These are phyloP conservation scores for Petasospora rhodanensis DNA, from an alignment of 1,139 yeast species.

Conservation along the genomic window DNA sequence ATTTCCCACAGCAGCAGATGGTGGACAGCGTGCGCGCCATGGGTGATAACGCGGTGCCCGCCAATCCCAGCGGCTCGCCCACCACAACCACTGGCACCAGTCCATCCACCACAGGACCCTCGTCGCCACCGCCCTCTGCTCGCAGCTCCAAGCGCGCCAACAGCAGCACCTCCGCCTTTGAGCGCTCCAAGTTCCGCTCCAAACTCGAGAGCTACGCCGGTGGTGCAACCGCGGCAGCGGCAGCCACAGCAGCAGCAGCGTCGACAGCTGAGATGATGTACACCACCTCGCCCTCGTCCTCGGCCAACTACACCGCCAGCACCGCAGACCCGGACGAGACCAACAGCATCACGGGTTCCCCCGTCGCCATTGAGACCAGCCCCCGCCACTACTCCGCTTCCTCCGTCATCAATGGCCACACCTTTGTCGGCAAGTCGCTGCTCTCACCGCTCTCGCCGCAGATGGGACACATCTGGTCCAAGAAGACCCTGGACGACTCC, in stretches of 20 bases:
- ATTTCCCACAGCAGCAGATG: too few relatives aligned
- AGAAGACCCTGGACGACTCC: conserved; percentile 8
- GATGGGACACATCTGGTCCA: conserved; percentile 19
- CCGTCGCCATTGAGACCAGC: conserved; percentile 1
- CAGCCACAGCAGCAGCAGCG: too few relatives aligned
- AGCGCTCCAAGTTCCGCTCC: conserved; percentile 24
- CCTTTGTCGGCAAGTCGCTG: conserved; percentile 6
- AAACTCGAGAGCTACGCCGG: conserved; percentile 16
- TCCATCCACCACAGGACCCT: conserved; percentile 6
- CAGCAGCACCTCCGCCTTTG: conserved; percentile 17
- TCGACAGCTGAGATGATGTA: too few relatives aligned
- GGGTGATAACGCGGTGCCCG: conserved; percentile 4
- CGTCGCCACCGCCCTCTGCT: conserved; percentile 3
- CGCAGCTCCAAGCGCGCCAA: conserved; percentile 22
- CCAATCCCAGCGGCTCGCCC: conserved; percentile 4
- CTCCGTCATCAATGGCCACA: conserved; percentile 13
- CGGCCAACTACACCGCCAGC: conserved; percentile 1
- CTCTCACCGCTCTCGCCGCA: conserved; percentile 16
- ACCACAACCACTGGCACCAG: too few relatives aligned
- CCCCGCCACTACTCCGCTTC: conserved; percentile 21
- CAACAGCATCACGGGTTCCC: conserved; percentile 7
- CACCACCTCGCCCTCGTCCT: conserved; percentile 9
- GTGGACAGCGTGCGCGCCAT: conserved; percentile 6
- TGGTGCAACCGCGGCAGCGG: too few relatives aligned
- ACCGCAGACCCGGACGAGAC: conserved; percentile 5